A percentile compares a stretch with the other conserved stretches of the same genome.
phyloP scores from a whole-genome alignment of 163 green algal species.

The Scenedesmus sp. region DNA sequence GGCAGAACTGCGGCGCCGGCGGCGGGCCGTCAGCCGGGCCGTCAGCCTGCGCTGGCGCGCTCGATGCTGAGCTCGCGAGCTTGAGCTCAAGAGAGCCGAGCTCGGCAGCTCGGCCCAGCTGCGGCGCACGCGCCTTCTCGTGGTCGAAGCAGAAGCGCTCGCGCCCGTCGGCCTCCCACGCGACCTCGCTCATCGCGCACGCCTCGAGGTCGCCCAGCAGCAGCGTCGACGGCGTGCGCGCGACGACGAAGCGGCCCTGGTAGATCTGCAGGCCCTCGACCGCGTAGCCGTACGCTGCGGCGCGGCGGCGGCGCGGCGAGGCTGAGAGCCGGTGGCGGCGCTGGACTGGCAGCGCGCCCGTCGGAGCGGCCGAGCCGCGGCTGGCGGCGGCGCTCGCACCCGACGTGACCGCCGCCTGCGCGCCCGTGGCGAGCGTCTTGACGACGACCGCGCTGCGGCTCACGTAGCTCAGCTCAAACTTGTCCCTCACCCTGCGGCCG shows the following conservation, averaged over 20 bases:
- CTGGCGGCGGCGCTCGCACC: no score
- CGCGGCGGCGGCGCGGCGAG: no score
- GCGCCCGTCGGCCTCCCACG: slow-evolving; percentile 63
- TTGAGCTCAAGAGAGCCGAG: no score
- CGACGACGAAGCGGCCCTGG: slow-evolving; percentile 76
- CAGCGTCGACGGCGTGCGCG: slow-evolving; percentile 75
- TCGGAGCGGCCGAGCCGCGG: no score
- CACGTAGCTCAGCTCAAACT: slow-evolving; percentile 89
- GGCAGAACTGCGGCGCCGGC: slow-evolving; percentile 76
- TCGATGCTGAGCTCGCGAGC: no score
- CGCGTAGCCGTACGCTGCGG: slow-evolving; percentile 73
- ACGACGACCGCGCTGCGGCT: slow-evolving; percentile 77
- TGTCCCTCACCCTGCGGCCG: slow-evolving; percentile 60
- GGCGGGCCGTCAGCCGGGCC: no score
- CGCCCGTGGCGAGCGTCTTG: slow-evolving; percentile 71
- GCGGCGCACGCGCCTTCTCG: slow-evolving; percentile 68
- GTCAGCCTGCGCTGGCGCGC: no score
- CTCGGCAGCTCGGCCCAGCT: no score
- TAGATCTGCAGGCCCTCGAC: slow-evolving; percentile 77
- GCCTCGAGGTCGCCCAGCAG: slow-evolving; percentile 84
- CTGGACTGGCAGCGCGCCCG: no score
- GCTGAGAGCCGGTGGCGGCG: no score
- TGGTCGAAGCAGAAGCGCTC: slow-evolving; percentile 88
- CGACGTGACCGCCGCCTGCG: slow-evolving; percentile 76
- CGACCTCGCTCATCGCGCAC: slow-evolving; percentile 81